These are phyloP conservation scores for Penicillium macrosclerotiorum DNA, from an alignment of 495 filamentous ascomycete species.

Conservation along the genomic window DNA sequence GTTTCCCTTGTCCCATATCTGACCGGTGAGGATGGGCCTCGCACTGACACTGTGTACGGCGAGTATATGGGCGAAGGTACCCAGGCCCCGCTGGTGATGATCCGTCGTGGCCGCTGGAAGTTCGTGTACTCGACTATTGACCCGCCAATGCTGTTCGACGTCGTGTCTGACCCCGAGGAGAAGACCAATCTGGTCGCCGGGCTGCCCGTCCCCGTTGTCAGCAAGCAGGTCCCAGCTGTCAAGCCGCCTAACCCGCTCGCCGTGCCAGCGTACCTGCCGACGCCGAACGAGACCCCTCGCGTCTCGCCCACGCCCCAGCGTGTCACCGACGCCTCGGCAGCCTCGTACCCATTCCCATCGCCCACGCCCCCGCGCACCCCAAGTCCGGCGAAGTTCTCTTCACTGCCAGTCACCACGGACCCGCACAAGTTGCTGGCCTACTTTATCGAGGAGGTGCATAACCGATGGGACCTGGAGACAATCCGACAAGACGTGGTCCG, in stretches of 20 bases:
- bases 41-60: conserved; percentile 73
- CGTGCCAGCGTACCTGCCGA: conserved; percentile 34
- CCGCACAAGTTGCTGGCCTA: conserved; percentile 46
- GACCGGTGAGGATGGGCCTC: conserved; percentile 50
- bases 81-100: conserved; percentile 86
- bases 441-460: conserved; percentile 64
- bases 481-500: conserved; percentile 67
- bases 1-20: conserved; percentile 70
- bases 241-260: conserved; percentile 14
- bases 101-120: conserved; percentile 78
- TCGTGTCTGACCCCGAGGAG: conserved; percentile 71
- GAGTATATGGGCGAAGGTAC: conserved; percentile 92
- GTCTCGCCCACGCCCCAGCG: conserved; percentile 33
- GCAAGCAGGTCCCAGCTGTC: conserved; percentile 4
- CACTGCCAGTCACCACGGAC: conserved; percentile 40
- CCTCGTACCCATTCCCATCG: conserved; percentile 39
- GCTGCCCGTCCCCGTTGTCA: conserved; percentile 21
- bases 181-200: conserved; percentile 62
- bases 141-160: conserved; percentile 74
- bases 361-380: conserved; percentile 39
- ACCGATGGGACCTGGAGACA: conserved; percentile 69
- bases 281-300: conserved; percentile 36
- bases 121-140: conserved; percentile 79
- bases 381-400: conserved; percentile 31
- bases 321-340: conserved; percentile 17